phyloP scores from a whole-genome alignment of 2,329 filamentous ascomycete genomes.

The Aspergillus sp. region DNA sequence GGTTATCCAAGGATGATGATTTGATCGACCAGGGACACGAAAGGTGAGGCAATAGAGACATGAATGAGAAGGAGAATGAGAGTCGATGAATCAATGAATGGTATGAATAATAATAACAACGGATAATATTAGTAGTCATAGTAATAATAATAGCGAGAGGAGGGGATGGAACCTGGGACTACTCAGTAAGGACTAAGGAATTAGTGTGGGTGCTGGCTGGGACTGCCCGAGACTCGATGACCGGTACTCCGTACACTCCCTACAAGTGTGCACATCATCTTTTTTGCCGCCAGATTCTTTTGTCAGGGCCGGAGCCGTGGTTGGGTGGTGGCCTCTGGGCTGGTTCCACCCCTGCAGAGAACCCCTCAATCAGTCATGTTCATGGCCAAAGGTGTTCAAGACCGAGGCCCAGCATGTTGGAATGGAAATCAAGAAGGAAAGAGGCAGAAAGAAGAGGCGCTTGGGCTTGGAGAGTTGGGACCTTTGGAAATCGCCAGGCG shows the following conservation, averaged over 20 bases:
- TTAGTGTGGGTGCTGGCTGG: not conserved
- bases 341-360: constrained; percentile 16
- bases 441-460: no score
- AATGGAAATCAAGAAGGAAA: no score
- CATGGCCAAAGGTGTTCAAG: not conserved
- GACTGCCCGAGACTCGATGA: constrained; percentile 15
- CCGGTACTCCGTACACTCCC: not conserved
- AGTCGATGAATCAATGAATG: no score
- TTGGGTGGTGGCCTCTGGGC: constrained; percentile 17
- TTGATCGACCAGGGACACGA: not conserved
- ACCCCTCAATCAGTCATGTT: constrained; percentile 17
- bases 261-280: constrained; percentile 16
- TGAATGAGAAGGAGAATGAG: not conserved
- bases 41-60: not conserved
- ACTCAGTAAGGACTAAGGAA: not conserved
- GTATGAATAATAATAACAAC: no score
- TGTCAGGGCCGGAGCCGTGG: constrained; percentile 20
- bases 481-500: not conserved
- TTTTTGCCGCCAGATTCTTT: constrained; percentile 10
- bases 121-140: no score
- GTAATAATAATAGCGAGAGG: no score
- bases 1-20: not conserved
- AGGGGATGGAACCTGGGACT: not conserved
- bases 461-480: no score
- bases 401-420: no score